Conservation (phyloP, 2,329 filamentous ascomycete species). For the Aureobasidium sp. region DNA sequence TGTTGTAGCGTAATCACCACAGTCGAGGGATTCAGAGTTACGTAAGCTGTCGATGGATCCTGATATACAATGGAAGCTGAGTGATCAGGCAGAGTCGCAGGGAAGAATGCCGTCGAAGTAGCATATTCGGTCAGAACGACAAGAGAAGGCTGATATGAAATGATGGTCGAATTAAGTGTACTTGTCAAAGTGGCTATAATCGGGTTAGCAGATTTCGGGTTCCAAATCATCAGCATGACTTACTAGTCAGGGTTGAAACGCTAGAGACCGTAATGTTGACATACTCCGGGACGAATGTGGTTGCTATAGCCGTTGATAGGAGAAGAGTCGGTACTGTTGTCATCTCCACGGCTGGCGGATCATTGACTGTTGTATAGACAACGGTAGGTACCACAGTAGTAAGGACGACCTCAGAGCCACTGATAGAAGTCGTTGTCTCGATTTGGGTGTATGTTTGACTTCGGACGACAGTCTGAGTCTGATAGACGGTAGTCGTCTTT, state of each 20-base stretch:
- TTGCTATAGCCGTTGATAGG: not conserved
- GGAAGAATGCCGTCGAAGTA: not conserved
- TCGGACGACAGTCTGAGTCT: not conserved
- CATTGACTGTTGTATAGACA: not conserved
- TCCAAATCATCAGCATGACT: not conserved
- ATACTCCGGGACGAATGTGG: not conserved
- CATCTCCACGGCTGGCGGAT: not conserved
- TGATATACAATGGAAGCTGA: not conserved
- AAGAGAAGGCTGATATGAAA: not conserved
- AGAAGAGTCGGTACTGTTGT: not conserved
- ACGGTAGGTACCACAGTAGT: not conserved
- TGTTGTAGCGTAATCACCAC: not conserved
- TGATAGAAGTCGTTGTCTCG: not conserved
- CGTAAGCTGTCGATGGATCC: not conserved
- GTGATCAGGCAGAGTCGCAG: not conserved
- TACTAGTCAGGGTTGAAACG: not conserved
- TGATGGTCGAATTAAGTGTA: not conserved
- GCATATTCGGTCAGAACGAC: not conserved
- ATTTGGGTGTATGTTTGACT: not conserved
- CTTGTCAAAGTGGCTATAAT: not conserved
- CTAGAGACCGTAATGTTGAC: not conserved
- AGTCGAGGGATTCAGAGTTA: not conserved
- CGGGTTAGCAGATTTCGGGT: too few species aligned
- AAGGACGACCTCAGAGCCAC: not conserved
- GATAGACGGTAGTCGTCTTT: not conserved